Evolutionary conservation across 352 stramenopile species (phyloP).

Genomic region (Globisporangium camurandrum): DNA sequence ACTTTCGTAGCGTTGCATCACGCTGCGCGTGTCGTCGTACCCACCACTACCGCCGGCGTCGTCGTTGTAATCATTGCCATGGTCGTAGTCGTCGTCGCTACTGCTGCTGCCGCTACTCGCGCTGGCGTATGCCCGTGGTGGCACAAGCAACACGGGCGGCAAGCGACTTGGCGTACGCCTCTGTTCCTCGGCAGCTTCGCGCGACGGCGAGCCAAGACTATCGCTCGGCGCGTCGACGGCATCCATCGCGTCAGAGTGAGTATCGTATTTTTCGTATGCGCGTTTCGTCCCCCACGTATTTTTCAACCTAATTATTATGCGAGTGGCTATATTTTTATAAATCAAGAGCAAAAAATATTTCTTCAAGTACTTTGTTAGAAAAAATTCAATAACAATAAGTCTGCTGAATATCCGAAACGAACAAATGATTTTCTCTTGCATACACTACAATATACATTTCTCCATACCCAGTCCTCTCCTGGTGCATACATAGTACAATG

Average conservation of each 20-base stretch:
- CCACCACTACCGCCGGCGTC: no score
- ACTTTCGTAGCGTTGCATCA: background rate
- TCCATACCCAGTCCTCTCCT: no score
- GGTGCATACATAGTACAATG: no score
- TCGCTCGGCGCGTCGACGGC: background rate
- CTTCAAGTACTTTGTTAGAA: no score
- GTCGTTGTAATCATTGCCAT: background rate
- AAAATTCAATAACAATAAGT: no score
- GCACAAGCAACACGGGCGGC: constrained; percentile 16
- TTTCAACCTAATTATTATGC: no score
- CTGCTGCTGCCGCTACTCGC: constrained; percentile 6
- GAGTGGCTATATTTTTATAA: no score
- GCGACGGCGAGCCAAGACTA: no score
- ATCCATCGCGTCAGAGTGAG: background rate
- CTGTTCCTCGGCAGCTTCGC: background rate
- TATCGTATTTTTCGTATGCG: background rate
- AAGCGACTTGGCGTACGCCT: background rate
- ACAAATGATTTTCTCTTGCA: no score
- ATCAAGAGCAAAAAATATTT: no score
- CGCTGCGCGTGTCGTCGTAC: background rate
- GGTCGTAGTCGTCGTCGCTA: constrained; percentile 4
- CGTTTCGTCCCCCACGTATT: background rate
- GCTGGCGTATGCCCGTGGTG: constrained; percentile 22
- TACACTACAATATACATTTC: no score
- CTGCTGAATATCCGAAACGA: no score